Evolutionary conservation across 441 rosid genomes (phyloP).

Genomic region (Eruca vesicaria): DNA sequence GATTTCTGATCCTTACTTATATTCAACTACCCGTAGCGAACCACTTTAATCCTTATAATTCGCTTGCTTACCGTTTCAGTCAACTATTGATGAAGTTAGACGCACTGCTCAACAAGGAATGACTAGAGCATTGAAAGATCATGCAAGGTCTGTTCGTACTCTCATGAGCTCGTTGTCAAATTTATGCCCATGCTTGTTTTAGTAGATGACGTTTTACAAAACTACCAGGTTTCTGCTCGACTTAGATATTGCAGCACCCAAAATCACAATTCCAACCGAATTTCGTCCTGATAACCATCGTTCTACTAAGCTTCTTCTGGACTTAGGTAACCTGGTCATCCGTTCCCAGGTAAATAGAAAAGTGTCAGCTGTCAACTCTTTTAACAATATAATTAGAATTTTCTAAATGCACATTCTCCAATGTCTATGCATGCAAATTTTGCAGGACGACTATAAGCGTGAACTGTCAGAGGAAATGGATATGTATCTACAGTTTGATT

Average conservation of each 20-base stretch:
- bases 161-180: conserved; percentile 15
- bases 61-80: conserved; percentile 47
- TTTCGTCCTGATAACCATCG: conserved; percentile 71
- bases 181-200: conserved; percentile 7
- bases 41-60: conserved; percentile 15
- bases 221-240: conserved; percentile 85
- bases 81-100: conserved; percentile 96
- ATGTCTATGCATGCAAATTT: conserved; percentile 26
- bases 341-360: conserved; percentile 69
- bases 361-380: conserved; percentile 14
- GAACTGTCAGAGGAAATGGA: conserved; percentile 56
- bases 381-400: conserved; percentile 3
- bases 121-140: conserved; percentile 90
- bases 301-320: conserved; percentile 92
- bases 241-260: conserved; percentile 99
- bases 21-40: conserved; percentile 3
- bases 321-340: conserved; percentile 93
- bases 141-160: conserved; percentile 60
- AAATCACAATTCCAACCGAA: conserved; percentile 94
- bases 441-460: conserved; percentile 69
- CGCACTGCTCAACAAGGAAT: conserved; percentile 98
- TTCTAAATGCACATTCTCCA: conserved; percentile 8
- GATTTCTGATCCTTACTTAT: conserved; percentile 14
- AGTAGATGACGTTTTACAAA: conserved; percentile 33
- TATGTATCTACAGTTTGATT: conserved; percentile 92